phyloP scores from a whole-genome alignment of 352 stramenopile species.

The Phytophthora idaei region DNA sequence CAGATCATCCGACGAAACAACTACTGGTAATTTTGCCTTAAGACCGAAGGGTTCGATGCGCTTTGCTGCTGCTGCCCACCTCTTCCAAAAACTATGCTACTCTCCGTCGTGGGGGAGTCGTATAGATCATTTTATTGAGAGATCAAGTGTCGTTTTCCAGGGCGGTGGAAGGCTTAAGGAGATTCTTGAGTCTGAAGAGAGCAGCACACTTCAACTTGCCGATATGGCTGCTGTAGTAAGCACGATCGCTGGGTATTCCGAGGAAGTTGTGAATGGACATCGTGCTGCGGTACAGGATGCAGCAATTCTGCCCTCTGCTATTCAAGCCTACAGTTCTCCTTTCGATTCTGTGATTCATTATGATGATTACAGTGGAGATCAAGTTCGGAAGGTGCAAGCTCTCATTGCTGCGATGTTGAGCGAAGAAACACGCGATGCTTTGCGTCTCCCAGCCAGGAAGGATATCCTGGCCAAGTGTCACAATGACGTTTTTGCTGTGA shows the following conservation, averaged over 20 bases:
- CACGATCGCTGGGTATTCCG: constrained; percentile 29
- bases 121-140: constrained; percentile 21
- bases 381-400: constrained; percentile 14
- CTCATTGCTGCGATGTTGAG: constrained; percentile 21
- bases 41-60: constrained; percentile 20
- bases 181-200: constrained; percentile 5
- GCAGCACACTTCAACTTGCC: neutral
- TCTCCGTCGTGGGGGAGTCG: constrained; percentile 21
- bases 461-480: constrained; percentile 21
- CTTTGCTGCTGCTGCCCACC: constrained; percentile 29
- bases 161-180: constrained; percentile 1
- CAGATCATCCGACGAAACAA: neutral
- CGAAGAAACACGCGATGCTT: constrained; percentile 10
- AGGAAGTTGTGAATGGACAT: constrained; percentile 30
- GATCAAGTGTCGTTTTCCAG: constrained; percentile 6
- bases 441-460: constrained; percentile 23
- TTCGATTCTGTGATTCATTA: constrained; percentile 25
- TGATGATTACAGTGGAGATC: constrained; percentile 9
- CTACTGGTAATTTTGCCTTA: neutral
- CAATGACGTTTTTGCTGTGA: constrained; percentile 19
- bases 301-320: neutral
- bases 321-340: constrained; percentile 7
- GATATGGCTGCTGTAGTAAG: constrained; percentile 13
- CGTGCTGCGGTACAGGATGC: constrained; percentile 8
- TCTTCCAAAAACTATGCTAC: constrained; percentile 39